These are phyloP conservation scores for Plasmodium gallinaceum DNA, from an alignment of 169 alveolate genomes.

Conservation along the genomic window DNA sequence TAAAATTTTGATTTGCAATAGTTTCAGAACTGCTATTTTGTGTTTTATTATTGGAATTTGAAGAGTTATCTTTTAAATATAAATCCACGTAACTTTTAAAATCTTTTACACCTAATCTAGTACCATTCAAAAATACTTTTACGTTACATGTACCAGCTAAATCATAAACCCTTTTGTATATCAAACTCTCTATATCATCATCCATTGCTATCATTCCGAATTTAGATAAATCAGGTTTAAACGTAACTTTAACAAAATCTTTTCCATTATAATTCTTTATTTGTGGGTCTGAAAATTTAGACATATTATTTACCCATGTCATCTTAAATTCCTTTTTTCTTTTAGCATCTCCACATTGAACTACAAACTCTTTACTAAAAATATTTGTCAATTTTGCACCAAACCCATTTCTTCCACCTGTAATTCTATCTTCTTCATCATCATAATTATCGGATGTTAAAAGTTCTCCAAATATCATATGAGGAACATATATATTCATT, in stretches of 20 bases:
- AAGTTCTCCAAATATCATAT: slow-evolving; percentile 98
- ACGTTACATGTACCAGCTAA: slow-evolving; percentile 98
- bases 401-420: slow-evolving; percentile 99
- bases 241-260: slow-evolving; percentile 94
- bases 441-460: slow-evolving; percentile 99
- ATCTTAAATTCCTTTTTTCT: slow-evolving; percentile 89
- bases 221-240: slow-evolving; percentile 96
- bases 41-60: background rate
- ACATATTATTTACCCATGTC: slow-evolving; percentile 94
- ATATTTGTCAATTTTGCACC: slow-evolving; percentile 99
- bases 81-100: slow-evolving; percentile 96
- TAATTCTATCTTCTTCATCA: slow-evolving; percentile 97
- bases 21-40: background rate
- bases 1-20: slow-evolving; percentile 7
- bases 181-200: slow-evolving; percentile 93
- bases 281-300: slow-evolving; percentile 89
- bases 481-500: slow-evolving; percentile 98
- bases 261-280: slow-evolving; percentile 87
- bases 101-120: slow-evolving; percentile 91
- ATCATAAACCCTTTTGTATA: slow-evolving; percentile 98
- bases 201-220: slow-evolving; percentile 93
- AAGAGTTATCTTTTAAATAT: slow-evolving; percentile 85
- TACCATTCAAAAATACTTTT: slow-evolving; percentile 94
- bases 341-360: slow-evolving; percentile 95
- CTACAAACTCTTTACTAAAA: slow-evolving; percentile 95